Conservation (phyloP, 2,329 filamentous ascomycete genomes). For the Stagonosporopsis chrysanthemi region DNA sequence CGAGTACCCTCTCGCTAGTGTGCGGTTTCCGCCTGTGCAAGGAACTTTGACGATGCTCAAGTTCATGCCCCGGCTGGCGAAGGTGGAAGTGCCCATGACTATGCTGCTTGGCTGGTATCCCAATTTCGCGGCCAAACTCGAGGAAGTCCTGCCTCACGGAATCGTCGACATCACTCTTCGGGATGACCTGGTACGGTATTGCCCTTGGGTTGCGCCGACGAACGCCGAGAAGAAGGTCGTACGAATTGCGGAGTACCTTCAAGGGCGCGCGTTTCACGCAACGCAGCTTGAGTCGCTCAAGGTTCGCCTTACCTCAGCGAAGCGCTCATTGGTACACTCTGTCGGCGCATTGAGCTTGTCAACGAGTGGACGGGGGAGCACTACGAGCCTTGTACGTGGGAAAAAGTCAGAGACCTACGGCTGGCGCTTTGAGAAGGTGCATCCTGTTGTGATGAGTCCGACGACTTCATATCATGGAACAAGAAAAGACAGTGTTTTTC, state of each 20-base stretch:
- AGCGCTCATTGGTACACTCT: slow-evolving; percentile 24
- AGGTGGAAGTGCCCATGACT: slow-evolving; percentile 30
- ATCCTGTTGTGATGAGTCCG: not conserved
- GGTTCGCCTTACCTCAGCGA: slow-evolving; percentile 24
- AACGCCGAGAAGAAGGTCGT: slow-evolving; percentile 28
- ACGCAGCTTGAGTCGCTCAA: slow-evolving; percentile 24
- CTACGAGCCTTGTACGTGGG: slow-evolving; percentile 15
- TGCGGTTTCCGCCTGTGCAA: slow-evolving; percentile 31
- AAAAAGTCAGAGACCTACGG: slow-evolving; percentile 28
- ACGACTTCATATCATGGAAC: not conserved
- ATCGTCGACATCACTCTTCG: slow-evolving; percentile 25
- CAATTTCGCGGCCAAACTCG: slow-evolving; percentile 26
- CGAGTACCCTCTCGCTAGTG: slow-evolving; percentile 24
- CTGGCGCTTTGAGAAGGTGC: slow-evolving; percentile 26
- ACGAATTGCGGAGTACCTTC: slow-evolving; percentile 30
- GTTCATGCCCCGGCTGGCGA: slow-evolving; percentile 24
- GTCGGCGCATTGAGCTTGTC: slow-evolving; percentile 23
- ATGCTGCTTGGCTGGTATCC: slow-evolving; percentile 36
- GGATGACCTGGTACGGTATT: slow-evolving; percentile 33
- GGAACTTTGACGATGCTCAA: slow-evolving; percentile 32
- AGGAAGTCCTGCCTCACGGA: slow-evolving; percentile 28
- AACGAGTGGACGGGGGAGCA: slow-evolving; percentile 14
- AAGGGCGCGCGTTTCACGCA: slow-evolving; percentile 22
- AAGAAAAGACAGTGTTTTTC: slow-evolving; percentile 20
- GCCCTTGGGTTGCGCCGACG: slow-evolving; percentile 29